Conservation (phyloP, 2,329 filamentous ascomycete species). For the Aspergillus fumigatiaffinis region DNA sequence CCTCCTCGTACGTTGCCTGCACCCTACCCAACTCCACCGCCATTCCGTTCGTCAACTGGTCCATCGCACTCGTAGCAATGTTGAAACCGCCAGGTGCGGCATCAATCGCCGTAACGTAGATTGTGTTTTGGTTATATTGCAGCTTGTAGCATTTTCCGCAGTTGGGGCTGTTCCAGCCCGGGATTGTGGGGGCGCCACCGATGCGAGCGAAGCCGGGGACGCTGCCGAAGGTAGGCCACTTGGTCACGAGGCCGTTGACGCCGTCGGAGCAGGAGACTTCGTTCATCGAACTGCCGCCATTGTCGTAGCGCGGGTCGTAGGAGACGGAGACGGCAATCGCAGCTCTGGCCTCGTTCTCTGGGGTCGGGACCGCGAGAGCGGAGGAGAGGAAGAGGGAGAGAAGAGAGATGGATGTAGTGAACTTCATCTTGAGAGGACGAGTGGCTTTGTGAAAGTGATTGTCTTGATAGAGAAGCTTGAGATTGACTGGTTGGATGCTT, state of each 20-base stretch:
- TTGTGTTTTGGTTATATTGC: slow-evolving; percentile 41
- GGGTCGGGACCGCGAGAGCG: slow-evolving; percentile 19
- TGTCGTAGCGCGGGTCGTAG: slow-evolving; percentile 70
- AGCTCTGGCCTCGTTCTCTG: slow-evolving; percentile 8
- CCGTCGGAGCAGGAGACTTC: slow-evolving; percentile 45
- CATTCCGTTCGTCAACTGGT: slow-evolving; percentile 45
- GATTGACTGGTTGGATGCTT: background rate
- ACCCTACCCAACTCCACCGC: slow-evolving; percentile 45
- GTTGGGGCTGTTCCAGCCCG: slow-evolving; percentile 44
- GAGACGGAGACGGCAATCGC: slow-evolving; percentile 50
- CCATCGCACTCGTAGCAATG: slow-evolving; percentile 46
- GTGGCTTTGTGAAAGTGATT: background rate
- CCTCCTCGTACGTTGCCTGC: slow-evolving; percentile 24
- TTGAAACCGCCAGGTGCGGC: slow-evolving; percentile 46
- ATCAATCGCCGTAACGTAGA: slow-evolving; percentile 51
- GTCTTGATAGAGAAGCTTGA: background rate
- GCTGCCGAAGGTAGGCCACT: slow-evolving; percentile 39
- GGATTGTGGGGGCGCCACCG: slow-evolving; percentile 47
- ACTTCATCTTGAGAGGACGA: slow-evolving; percentile 12
- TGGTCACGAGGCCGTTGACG: slow-evolving; percentile 27
- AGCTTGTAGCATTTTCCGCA: slow-evolving; percentile 54
- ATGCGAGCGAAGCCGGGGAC: slow-evolving; percentile 48
- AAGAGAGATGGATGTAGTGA: slow-evolving; percentile 16
- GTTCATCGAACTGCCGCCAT: slow-evolving; percentile 51
- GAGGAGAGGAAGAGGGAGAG: slow-evolving; percentile 21